These are phyloP conservation scores for Chloris gayana DNA, from an alignment of 176 grass and related monocot genomes.

Conservation along the genomic window DNA sequence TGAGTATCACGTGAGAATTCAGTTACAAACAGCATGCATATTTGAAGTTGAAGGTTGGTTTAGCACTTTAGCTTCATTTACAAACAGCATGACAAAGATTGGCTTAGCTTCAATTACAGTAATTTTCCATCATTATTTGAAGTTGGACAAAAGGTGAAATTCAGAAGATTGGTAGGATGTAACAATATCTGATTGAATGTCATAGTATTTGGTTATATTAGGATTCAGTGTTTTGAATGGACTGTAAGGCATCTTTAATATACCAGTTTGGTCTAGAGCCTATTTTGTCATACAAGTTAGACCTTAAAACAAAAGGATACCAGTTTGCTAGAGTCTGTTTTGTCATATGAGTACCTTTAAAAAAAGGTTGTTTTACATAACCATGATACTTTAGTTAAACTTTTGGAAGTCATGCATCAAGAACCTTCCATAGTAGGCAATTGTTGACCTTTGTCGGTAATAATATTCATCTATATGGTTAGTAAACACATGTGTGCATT, in stretches of 20 bases:
- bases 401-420: neutral
- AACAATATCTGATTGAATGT: neutral
- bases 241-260: neutral
- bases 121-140: neutral
- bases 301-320: no score
- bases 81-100: neutral
- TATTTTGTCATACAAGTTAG: neutral
- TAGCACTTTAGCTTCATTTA: neutral
- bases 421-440: neutral
- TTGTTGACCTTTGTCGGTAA: neutral
- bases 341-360: no score
- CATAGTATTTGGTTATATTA: constrained; percentile 2
- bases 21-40: neutral
- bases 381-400: neutral
- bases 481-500: neutral
- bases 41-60: no score
- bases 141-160: constrained; percentile 4
- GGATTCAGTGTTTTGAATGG: neutral
- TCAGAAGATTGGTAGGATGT: neutral
- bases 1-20: neutral
- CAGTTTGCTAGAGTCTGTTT: no score
- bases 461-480: constrained; percentile 1
- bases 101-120: neutral
- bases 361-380: neutral
- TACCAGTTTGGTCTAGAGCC: neutral